Conservation (phyloP, 2,329 filamentous ascomycete species). For the Nemania sp. region DNA sequence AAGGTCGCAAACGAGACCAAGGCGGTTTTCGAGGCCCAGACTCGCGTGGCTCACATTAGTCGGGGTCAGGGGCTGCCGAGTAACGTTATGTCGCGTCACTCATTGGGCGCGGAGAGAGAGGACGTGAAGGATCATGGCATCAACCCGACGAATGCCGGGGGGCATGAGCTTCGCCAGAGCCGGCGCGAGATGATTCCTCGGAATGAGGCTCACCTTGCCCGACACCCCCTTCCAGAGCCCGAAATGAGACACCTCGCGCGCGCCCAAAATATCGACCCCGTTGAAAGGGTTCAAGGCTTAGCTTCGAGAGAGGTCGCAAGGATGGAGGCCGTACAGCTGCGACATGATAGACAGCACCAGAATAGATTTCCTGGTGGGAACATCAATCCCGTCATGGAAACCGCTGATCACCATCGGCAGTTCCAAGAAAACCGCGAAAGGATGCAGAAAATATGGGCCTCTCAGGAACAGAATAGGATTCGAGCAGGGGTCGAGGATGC, state of each 20-base stretch:
- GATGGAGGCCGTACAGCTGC: slow-evolving; percentile 55
- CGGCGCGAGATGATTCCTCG: slow-evolving; percentile 45
- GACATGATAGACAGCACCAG: slow-evolving; percentile 54
- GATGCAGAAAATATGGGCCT: slow-evolving; percentile 60
- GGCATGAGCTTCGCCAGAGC: slow-evolving; percentile 48
- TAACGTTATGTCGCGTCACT: slow-evolving; percentile 17
- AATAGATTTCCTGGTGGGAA: slow-evolving; percentile 44
- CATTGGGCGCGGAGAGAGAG: slow-evolving; percentile 27
- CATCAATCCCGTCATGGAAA: slow-evolving; percentile 10
- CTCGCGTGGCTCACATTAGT: slow-evolving; percentile 45
- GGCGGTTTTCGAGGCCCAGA: slow-evolving; percentile 57
- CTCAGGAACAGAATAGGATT: slow-evolving; percentile 49
- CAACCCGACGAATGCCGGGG: slow-evolving; percentile 14
- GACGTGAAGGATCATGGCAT: slow-evolving; percentile 26
- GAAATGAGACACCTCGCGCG: slow-evolving; percentile 45
- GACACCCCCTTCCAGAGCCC: slow-evolving; percentile 42
- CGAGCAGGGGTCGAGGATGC: slow-evolving; percentile 50
- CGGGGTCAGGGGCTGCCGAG: slow-evolving; percentile 25
- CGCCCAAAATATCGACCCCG: slow-evolving; percentile 38
- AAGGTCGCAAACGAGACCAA: slow-evolving; percentile 54
- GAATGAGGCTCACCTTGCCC: slow-evolving; percentile 37
- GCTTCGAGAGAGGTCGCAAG: slow-evolving; percentile 58
- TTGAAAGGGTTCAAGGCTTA: slow-evolving; percentile 55
- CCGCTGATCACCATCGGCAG: slow-evolving; percentile 35
- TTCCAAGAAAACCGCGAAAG: slow-evolving; percentile 58